Percentiles rank a stretch among this genome's conserved stretches.
Conservation (phyloP, 495 filamentous ascomycete species). For the Hyaloscypha bicolor region DNA sequence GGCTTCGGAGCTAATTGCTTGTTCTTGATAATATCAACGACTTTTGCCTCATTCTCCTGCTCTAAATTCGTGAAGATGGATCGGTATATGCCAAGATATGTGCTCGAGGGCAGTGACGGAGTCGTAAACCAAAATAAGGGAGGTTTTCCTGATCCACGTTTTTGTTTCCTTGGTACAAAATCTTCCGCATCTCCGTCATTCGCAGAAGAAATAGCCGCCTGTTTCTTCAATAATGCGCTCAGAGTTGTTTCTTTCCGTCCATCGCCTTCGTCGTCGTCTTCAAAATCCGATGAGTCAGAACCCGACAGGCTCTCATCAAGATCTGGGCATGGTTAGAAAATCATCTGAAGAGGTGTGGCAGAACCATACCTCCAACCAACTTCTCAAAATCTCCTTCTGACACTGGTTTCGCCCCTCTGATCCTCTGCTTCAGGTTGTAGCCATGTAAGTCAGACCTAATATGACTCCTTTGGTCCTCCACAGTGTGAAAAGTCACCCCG, state of each 20-base stretch:
- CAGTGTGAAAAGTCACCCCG: slow-evolving; percentile 63
- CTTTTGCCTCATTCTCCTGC: slow-evolving; percentile 59
- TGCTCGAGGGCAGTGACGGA: slow-evolving; percentile 71
- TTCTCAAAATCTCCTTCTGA: slow-evolving; percentile 81
- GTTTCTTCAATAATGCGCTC: slow-evolving; percentile 75
- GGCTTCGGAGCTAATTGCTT: slow-evolving; percentile 75
- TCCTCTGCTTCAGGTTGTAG: slow-evolving; percentile 91
- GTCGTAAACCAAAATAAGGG: slow-evolving; percentile 88
- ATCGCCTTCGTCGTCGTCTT: slow-evolving; percentile 47
- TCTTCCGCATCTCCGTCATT: slow-evolving; percentile 53
- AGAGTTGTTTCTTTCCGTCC: slow-evolving; percentile 62
- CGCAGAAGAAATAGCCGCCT: slow-evolving; percentile 66
- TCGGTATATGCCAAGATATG: slow-evolving; percentile 81
- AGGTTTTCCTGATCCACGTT: slow-evolving; percentile 62
- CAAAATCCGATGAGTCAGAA: slow-evolving; percentile 58
- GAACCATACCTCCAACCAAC: slow-evolving; percentile 60
- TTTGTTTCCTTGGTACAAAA: slow-evolving; percentile 35
- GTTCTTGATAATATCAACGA: slow-evolving; percentile 66
- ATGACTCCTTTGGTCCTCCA: slow-evolving; percentile 84
- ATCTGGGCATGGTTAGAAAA: slow-evolving; percentile 40
- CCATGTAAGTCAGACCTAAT: slow-evolving; percentile 89
- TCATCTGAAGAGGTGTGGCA: background rate
- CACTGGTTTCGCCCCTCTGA: slow-evolving; percentile 68
- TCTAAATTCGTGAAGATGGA: slow-evolving; percentile 77
- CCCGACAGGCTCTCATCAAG: slow-evolving; percentile 92